Evolutionary conservation across 2,329 filamentous ascomycete species (phyloP), one percentile per base, ranked within the genome.

Genomic region (Fusarium tanahbumbuense): DNA sequence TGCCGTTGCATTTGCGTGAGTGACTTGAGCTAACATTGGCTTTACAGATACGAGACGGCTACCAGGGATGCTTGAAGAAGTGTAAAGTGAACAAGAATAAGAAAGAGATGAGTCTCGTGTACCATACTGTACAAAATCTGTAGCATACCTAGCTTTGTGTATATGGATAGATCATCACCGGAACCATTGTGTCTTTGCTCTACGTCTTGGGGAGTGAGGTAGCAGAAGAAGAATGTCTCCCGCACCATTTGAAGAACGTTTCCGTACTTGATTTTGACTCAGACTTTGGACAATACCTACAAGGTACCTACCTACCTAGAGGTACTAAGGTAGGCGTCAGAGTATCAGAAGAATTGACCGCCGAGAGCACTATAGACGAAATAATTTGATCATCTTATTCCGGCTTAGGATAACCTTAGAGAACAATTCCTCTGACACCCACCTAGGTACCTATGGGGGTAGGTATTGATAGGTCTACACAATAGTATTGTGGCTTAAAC

Each of bases 11-110:
- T 40, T 16, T 46, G 41, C 18, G 34, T 37, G 34, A 37, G 28
- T 34, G 12, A 27, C 28, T 42, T 42, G 18, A 40, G 53, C 52
- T 63, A 56, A 65, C 27, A 32, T 18, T 47, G 28, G 8, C 37
- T 30, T 58, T 60, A 28, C 67, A 88, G 86, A 76, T 88, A 93
- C 71, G 91, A 93, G 81, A 86, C 91, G 30, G 88, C 86, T 8
- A 86, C 79, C 52, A 89, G 85, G 76, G 83, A 87, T 23, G 55
- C 45, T n/a, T 78, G 73, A 47, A 46, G 27, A 60, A 40, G 16
- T 18, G 11, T 61, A 55, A 15, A 11, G 48, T 30, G 37, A 53
- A 46, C 11, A 41, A 52, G 49, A 41, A 27, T 27, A 49, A 58
- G 40, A 56, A 52, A 11, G 22, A 37, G 48, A 46, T 37, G 44